Percentiles rank a stretch among this genome's conserved stretches.
These are phyloP conservation scores for Termitomyces sp. DNA, from an alignment of 768 basidiomycete genomes.

Conservation along the genomic window DNA sequence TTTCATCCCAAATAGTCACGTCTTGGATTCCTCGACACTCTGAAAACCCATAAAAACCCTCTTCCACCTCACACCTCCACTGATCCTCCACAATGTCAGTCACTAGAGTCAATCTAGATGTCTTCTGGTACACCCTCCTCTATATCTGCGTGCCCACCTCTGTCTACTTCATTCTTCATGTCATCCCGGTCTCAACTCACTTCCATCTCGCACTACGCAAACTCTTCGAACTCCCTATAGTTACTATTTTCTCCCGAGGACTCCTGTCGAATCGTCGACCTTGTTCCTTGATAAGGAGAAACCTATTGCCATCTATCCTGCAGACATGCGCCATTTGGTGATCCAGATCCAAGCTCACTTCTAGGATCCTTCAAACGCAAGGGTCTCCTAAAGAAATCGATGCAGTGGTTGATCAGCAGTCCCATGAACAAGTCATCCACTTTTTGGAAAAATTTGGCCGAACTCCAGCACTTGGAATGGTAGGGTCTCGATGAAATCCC, in stretches of 20 bases:
- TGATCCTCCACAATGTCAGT: background rate
- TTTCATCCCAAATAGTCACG: background rate
- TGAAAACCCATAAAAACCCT: background rate
- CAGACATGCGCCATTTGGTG: background rate
- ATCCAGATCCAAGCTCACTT: background rate
- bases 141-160: background rate
- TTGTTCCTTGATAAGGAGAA: background rate
- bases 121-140: background rate
- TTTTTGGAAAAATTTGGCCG: background rate
- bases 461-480: background rate
- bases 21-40: background rate
- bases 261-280: background rate
- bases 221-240: background rate
- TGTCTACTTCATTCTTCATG: background rate
- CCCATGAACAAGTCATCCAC: background rate
- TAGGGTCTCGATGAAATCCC: background rate
- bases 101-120: background rate
- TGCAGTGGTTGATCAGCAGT: background rate
- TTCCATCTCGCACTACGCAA: background rate
- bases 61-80: background rate
- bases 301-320: background rate
- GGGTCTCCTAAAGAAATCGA: background rate
- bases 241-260: background rate
- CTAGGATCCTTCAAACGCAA: background rate
- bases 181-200: background rate